Conservation (phyloP, 305 asterid genomes). For the Nicotiana rustica region DNA sequence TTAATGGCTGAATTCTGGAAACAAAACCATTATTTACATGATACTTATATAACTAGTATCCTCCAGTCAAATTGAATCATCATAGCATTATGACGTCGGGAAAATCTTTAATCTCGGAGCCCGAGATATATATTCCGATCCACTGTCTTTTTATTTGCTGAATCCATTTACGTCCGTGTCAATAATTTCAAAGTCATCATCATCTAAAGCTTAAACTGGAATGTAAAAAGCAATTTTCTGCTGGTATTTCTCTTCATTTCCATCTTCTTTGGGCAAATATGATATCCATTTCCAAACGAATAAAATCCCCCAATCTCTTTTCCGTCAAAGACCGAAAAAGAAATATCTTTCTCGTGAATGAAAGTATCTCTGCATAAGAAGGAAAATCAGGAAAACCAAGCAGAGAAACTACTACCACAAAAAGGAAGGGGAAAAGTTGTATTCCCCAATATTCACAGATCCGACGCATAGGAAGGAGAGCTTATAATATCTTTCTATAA, state of each 20-base stretch:
- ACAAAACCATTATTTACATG: neutral
- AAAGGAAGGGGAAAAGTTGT: slow-evolving; percentile 12
- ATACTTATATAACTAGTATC: neutral
- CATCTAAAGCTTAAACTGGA: neutral
- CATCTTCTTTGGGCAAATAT: neutral
- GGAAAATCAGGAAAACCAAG: slow-evolving; percentile 20
- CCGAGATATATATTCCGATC: slow-evolving; percentile 18
- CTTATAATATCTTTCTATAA: neutral
- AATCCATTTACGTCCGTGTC: neutral
- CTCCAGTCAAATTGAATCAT: slow-evolving; percentile 4
- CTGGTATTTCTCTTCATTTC: neutral
- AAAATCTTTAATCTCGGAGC: neutral
- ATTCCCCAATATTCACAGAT: slow-evolving; percentile 5
- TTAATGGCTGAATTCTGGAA: neutral
- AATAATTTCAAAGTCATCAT: neutral
- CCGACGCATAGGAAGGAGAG: slow-evolving; percentile 12
- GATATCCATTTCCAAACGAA: neutral
- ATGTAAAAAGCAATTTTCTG: neutral
- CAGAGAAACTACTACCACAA: neutral
- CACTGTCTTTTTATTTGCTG: neutral
- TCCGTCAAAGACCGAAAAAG: neutral
- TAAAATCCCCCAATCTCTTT: slow-evolving; percentile 1
- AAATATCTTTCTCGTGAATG: slow-evolving; percentile 32
- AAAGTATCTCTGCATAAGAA: neutral
- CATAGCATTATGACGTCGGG: neutral